Percentiles rank a stretch among this genome's conserved stretches.
These are phyloP conservation scores for Epithele typhae DNA, from an alignment of 768 basidiomycete genomes.

Conservation along the genomic window DNA sequence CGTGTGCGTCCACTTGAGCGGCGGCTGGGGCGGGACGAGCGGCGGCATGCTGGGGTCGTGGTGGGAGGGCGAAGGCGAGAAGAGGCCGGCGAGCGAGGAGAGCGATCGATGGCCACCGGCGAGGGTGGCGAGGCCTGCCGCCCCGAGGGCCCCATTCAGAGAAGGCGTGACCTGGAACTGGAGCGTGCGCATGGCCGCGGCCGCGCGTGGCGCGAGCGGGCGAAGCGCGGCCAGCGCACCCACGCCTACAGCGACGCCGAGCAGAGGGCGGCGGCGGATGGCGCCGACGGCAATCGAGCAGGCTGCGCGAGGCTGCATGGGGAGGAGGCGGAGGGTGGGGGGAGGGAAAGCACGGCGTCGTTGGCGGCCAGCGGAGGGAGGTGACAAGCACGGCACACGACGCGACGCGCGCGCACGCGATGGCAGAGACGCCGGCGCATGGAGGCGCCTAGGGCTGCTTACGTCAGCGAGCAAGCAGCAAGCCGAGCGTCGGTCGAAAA, in stretches of 20 bases:
- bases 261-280: slow-evolving; percentile 8
- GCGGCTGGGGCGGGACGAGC: slow-evolving; percentile 58
- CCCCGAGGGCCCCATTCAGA: slow-evolving; percentile 3
- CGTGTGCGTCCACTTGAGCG: slow-evolving; percentile 65
- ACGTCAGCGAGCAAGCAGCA: slow-evolving; percentile 1
- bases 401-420: neutral
- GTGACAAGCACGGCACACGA: neutral
- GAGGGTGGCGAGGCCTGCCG: neutral
- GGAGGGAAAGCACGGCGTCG: neutral
- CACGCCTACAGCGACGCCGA: slow-evolving; percentile 6
- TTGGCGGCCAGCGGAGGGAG: too few relatives aligned
- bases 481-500: slow-evolving; percentile 2
- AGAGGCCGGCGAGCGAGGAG: slow-evolving; percentile 21
- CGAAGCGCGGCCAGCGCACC: slow-evolving; percentile 5
- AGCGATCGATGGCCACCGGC: slow-evolving; percentile 21
- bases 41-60: slow-evolving; percentile 34
- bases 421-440: too few relatives aligned
- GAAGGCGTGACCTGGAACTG: slow-evolving; percentile 15
- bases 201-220: neutral
- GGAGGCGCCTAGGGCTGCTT: too few relatives aligned
- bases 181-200: slow-evolving; percentile 11
- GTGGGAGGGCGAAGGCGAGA: slow-evolving; percentile 21
- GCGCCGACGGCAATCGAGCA: slow-evolving; percentile 11
- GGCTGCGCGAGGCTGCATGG: slow-evolving; percentile 11
- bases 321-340: neutral